Base-by-base conservation (phyloP, 2,329 filamentous ascomycete species). In the Coniochaeta sp. region DNA sequence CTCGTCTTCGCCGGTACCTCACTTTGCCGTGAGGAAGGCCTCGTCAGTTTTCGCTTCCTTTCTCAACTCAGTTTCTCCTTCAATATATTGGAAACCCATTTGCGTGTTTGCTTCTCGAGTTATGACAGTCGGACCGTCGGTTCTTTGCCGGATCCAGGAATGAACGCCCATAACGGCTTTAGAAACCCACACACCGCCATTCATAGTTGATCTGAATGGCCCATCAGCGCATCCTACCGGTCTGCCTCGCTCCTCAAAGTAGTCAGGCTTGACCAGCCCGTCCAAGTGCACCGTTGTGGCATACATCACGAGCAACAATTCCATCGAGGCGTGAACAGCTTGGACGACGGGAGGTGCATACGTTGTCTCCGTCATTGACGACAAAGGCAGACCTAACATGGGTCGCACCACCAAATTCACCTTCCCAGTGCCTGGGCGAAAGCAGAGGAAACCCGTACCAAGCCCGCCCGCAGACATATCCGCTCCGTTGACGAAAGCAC, bases 401-500 rank as follows among this genome's bases (percentile, higher is more conserved):
- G 66, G 66, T 22, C 63, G 64, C 60, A 68, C 70, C 61, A 68
- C 71, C 38, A 80, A 77, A 61, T 82, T 83, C 64, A 76, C 71
- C 43, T 82, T 82, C 58, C 74, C 79, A 33, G 68, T 81, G 17
- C 75, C 79, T 58, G 75, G 79, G 58, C 77, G 79, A 62, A 77
- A 71, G 61, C 68, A 73, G 61, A 82, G 79, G 67, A 38, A 34
- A 16, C 54, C 54, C 31, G 31, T 38, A 38, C 71, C 72, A 38
- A 57, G 72, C 11, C 69, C 65, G 38, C 66, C 67, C 28, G 67
- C 67, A 33, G 67, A 66, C 17, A 65, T 70, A 9, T 67, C 71
- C n/a, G 71, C 72, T 38, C 73, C 76, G 2, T 71, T 79, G 65
- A 80, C 77, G 61, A 83, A 83, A 67, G 80, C 78, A 1, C 79